phyloP scores from a whole-genome alignment of 805 yeast species.

The Blastobotrys attinorum region DNA sequence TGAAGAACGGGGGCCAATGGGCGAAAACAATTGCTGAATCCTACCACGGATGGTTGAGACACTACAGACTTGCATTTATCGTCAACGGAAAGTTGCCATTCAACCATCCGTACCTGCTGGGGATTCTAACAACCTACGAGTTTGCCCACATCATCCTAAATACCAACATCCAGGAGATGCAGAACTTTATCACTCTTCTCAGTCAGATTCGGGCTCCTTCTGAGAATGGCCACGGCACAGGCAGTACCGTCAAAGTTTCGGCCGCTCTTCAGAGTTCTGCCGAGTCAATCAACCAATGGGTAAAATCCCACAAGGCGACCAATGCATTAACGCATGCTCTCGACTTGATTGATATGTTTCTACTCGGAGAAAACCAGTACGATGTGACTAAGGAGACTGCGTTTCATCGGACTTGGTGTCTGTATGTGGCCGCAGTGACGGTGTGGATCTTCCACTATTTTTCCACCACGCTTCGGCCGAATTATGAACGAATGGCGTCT shows the following conservation, averaged over 20 bases:
- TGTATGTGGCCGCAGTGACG: conserved; percentile 15
- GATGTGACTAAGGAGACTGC: conserved; percentile 20
- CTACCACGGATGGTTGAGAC: conserved; percentile 18
- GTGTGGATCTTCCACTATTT: conserved; percentile 17
- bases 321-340: conserved; percentile 17
- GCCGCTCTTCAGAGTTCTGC: conserved; percentile 1
- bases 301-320: conserved; percentile 6
- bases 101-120: conserved; percentile 21
- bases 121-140: conserved; percentile 20
- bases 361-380: conserved; percentile 12
- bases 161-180: conserved; percentile 13
- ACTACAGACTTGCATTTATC: conserved; percentile 17
- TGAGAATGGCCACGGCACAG: not conserved
- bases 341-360: conserved; percentile 19
- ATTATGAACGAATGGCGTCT: not conserved
- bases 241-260: not conserved
- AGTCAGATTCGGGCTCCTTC: conserved; percentile 1
- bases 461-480: not conserved
- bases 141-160: conserved; percentile 19
- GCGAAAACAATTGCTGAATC: conserved; percentile 15
- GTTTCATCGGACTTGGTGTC: conserved; percentile 20
- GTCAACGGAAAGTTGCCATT: conserved; percentile 16
- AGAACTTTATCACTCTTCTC: conserved; percentile 9
- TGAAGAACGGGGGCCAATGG: conserved; percentile 9
- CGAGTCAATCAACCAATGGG: conserved; percentile 9